Evolutionary conservation across 2,329 filamentous ascomycete genomes (phyloP), one percentile per base, ranked within the genome.

Genomic region (Sclerotinia glacialis): DNA sequence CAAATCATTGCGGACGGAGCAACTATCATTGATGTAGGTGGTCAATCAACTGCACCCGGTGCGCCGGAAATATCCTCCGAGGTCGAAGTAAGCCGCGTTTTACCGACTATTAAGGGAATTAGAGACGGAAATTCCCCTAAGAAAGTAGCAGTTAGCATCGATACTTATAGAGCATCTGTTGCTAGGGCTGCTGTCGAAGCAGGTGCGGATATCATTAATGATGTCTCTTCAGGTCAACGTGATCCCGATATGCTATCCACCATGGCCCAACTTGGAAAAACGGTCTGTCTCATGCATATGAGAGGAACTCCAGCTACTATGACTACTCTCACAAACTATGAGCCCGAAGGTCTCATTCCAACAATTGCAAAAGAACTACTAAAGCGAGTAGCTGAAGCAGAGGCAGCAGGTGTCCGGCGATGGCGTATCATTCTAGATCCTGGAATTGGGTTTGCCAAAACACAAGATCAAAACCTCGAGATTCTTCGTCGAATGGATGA

Each of bases 391-490:
- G 80, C 80, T 0, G 91, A 86, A 2, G 95, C 95, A 28, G 83
- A 96, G 77, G 83, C 81, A 18, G 93, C 92, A 0, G 95, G 95
- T 0, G 85, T 99, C 53, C 85, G 91, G 5, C 88, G 93, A 59
- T 99, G 95, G 95, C 90, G 94, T 71, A 96, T 99, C 70, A 88
- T 98, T 44, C 86, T 98, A 1, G 95, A 99, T 76, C 95, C 95
- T 0, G 95, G 95, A 0, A 85, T 99, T 42, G 95, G 95, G 0
- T 99, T 99, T 76, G 93, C 95, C 66, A 99, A 99, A 80, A 88
- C 86, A 0, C 82, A 83, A 64, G 82, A 84, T 50, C 92, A 97
- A 77, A 97, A 97, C 77, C 80, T 97, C 2, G 87, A 92, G 72
- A 80, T 99, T 2, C 80, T 99, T 44, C 83, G 90, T 11, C 79